phyloP scores from a whole-genome alignment of 768 basidiomycete species.

The Mycena leptocephala region DNA sequence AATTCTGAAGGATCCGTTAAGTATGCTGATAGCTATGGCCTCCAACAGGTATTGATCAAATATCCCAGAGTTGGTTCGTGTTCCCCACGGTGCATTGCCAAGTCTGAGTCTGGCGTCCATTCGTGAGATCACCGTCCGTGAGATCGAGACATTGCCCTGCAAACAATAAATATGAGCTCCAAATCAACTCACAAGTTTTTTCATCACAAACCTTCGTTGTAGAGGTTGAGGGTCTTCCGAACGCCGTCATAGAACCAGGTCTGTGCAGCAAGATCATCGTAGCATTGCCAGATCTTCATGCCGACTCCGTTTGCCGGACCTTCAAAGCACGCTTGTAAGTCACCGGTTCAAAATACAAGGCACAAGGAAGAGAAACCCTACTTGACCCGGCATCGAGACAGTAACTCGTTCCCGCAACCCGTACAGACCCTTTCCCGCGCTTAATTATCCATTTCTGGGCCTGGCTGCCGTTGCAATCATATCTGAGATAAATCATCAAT shows the following conservation, averaged over 20 bases:
- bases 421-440: not conserved
- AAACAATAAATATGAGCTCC: not conserved
- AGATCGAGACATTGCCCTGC: slow-evolving; percentile 43
- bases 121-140: slow-evolving; percentile 38
- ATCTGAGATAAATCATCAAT: not conserved
- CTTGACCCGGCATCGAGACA: not conserved
- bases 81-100: slow-evolving; percentile 33
- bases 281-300: slow-evolving; percentile 46
- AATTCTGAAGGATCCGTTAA: not conserved
- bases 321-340: not conserved
- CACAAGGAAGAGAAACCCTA: not conserved
- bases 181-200: not conserved
- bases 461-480: not conserved
- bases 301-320: slow-evolving; percentile 38
- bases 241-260: slow-evolving; percentile 37
- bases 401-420: not conserved
- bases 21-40: not conserved
- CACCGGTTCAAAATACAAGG: not conserved
- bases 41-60: too few relatives aligned
- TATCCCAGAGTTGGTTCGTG: too few relatives aligned
- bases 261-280: slow-evolving; percentile 35
- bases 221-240: slow-evolving; percentile 26
- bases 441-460: not conserved
- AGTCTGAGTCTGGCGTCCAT: slow-evolving; percentile 38
- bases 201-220: slow-evolving; percentile 9